Evolutionary conservation across 78 protist genomes (phyloP).

Genomic region (Carpediemonas membranifera): DNA sequence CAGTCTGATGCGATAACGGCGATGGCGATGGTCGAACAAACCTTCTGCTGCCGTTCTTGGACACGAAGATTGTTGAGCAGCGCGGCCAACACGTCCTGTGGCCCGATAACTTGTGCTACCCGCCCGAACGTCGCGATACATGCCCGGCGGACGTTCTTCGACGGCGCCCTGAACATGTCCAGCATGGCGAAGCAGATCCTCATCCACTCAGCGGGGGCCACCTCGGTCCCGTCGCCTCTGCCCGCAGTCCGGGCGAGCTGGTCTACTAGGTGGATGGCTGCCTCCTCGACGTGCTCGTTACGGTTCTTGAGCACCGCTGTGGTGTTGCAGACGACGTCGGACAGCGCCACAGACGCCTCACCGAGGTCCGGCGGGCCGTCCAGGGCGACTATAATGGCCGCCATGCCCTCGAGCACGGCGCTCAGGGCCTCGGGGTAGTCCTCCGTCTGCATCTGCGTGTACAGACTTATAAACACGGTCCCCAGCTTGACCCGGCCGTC

Average conservation of each 20-base stretch:
- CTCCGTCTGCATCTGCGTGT: too few relatives aligned
- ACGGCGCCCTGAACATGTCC: conserved; percentile 84
- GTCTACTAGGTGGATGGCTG: conserved; percentile 87
- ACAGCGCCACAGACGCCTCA: conserved; percentile 85
- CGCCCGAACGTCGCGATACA: conserved; percentile 90
- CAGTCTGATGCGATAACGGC: conserved; percentile 97
- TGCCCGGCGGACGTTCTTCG: conserved; percentile 84
- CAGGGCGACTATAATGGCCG: conserved; percentile 80
- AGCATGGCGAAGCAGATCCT: conserved; percentile 90
- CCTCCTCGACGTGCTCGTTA: conserved; percentile 74
- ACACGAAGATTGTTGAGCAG: conserved; percentile 91
- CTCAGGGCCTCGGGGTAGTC: conserved; percentile 93
- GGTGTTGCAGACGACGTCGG: conserved; percentile 82
- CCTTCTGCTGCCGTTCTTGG: conserved; percentile 90
- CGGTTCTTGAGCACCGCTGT: conserved; percentile 88
- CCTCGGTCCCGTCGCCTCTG: too few relatives aligned
- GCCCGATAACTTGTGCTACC: conserved; percentile 94
- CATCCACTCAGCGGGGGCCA: conserved; percentile 38
- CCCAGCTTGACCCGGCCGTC: too few relatives aligned
- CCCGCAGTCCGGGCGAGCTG: conserved; percentile 83
- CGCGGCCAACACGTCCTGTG: conserved; percentile 89
- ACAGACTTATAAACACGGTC: too few relatives aligned
- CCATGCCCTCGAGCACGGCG: conserved; percentile 8
- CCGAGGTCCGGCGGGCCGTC: conserved; percentile 82
- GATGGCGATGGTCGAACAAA: conserved; percentile 97